Percentiles rank a stretch among this genome's conserved stretches.
Conservation (phyloP, 2,329 filamentous ascomycete genomes). For the Xylaria sp. region DNA sequence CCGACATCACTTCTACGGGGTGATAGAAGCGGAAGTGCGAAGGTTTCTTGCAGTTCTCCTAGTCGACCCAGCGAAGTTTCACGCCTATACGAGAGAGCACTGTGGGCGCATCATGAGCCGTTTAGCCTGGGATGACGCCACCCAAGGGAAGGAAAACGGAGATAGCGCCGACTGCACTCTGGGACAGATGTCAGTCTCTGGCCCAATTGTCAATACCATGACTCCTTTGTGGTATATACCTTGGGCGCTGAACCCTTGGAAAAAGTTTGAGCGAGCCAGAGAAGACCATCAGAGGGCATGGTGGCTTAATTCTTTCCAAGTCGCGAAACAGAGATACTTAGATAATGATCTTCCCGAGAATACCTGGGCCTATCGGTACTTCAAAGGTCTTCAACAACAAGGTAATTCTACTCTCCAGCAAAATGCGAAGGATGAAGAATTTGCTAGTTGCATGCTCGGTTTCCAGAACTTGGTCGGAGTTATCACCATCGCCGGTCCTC, state of each 20-base stretch:
- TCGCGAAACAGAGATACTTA: constrained; percentile 55
- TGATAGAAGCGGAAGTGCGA: constrained; percentile 59
- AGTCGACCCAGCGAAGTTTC: constrained; percentile 58
- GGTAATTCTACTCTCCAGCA: constrained; percentile 56
- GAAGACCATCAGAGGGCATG: constrained; percentile 57
- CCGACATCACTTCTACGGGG: constrained; percentile 58
- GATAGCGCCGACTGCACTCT: constrained; percentile 59
- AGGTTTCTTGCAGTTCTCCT: constrained; percentile 59
- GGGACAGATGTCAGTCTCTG: constrained; percentile 63
- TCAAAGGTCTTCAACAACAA: constrained; percentile 54
- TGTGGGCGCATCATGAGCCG: constrained; percentile 62
- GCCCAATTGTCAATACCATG: constrained; percentile 61
- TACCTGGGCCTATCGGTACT: constrained; percentile 62
- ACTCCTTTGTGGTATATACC: constrained; percentile 60
- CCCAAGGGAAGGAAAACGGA: constrained; percentile 57
- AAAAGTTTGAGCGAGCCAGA: constrained; percentile 57
- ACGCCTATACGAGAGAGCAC: constrained; percentile 59
- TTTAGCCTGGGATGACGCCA: constrained; percentile 61
- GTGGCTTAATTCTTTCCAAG: constrained; percentile 57
- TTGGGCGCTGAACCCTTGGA: constrained; percentile 59
- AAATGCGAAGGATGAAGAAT: constrained; percentile 55
- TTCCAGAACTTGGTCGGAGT: constrained; percentile 63
- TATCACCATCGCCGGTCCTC: constrained; percentile 59
- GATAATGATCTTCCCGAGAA: constrained; percentile 55
- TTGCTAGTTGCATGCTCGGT: constrained; percentile 62